Percentiles rank a stretch among this genome's conserved stretches.
Evolutionary conservation across 2,329 filamentous ascomycete genomes (phyloP).

Genomic region (Neonectria hederae): DNA sequence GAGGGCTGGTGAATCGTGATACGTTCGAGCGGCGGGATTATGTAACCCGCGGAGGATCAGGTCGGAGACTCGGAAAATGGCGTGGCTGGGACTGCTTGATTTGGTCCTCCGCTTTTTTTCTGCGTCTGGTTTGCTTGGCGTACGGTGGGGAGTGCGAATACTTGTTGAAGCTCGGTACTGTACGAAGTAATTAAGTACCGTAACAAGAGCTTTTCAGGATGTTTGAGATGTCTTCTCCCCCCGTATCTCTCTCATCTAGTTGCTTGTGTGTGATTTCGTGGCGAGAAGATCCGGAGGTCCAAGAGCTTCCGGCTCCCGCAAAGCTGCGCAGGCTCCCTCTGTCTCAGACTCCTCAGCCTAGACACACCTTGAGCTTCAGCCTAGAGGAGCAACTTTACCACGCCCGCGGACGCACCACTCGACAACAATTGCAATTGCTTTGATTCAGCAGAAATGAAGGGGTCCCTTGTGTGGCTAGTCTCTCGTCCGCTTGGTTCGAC

Average conservation of each 20-base stretch:
- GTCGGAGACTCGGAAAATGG: conserved; percentile 44
- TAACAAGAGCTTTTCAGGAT: no score
- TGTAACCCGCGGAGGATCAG: conserved; percentile 41
- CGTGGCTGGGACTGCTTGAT: conserved; percentile 41
- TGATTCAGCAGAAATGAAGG: background rate
- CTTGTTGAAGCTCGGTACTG: background rate
- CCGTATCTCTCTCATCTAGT: background rate
- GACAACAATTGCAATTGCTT: background rate
- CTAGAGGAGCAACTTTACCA: background rate
- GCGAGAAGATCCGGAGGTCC: background rate
- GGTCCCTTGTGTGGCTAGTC: background rate
- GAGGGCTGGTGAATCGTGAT: conserved; percentile 38
- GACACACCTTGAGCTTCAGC: background rate
- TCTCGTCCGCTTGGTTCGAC: background rate
- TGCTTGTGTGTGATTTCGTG: background rate
- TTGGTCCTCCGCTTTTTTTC: conserved; percentile 26
- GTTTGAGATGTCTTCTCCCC: no score
- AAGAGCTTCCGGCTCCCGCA: background rate
- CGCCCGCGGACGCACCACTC: background rate
- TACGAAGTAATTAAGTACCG: no score
- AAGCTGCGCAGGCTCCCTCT: no score
- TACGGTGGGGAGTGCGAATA: background rate
- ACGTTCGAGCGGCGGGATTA: conserved; percentile 40
- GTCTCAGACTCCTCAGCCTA: background rate
- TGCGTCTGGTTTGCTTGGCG: background rate